These are phyloP conservation scores for Curvularia spicifera DNA, from an alignment of 2,329 filamentous ascomycete genomes.

Conservation along the genomic window DNA sequence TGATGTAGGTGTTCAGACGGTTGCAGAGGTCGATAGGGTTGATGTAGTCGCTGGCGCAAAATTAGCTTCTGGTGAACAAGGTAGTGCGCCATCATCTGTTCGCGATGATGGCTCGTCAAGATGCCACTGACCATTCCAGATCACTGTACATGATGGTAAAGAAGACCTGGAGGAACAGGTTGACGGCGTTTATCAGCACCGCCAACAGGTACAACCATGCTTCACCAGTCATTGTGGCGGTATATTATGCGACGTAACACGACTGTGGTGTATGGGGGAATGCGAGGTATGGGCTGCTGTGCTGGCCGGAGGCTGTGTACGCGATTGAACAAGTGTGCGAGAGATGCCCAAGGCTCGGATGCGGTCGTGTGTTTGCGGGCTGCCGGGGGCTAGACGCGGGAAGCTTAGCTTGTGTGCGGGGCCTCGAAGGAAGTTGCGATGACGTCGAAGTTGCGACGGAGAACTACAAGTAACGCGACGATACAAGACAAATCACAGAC, in stretches of 20 bases:
- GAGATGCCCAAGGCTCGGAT: slow-evolving; percentile 31
- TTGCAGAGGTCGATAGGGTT: slow-evolving; percentile 99
- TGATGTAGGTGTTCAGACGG: slow-evolving; percentile 99
- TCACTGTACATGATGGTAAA: slow-evolving; percentile 99
- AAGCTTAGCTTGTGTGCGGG: slow-evolving; percentile 46
- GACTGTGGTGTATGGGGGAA: slow-evolving; percentile 14
- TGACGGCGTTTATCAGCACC: slow-evolving; percentile 99
- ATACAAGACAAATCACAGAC: slow-evolving; percentile 7
- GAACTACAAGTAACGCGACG: slow-evolving; percentile 8
- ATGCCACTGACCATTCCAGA: slow-evolving; percentile 88
- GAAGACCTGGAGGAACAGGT: slow-evolving; percentile 99
- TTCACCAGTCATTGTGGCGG: slow-evolving; percentile 85
- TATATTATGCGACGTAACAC: slow-evolving; percentile 34
- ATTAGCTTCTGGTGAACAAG: slow-evolving; percentile 36
- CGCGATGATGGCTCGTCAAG: not conserved
- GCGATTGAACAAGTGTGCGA: slow-evolving; percentile 21
- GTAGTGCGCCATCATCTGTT: not conserved
- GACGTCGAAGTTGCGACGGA: slow-evolving; percentile 28
- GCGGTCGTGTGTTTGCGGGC: slow-evolving; percentile 45
- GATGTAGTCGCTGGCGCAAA: slow-evolving; percentile 84
- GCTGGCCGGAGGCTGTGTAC: slow-evolving; percentile 16
- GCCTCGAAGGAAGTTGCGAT: slow-evolving; percentile 29
- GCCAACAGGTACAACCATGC: slow-evolving; percentile 97
- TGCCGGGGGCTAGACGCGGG: slow-evolving; percentile 41
- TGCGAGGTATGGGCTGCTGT: slow-evolving; percentile 17